Conservation (phyloP, 495 filamentous ascomycete species). For the Xylaria flabelliformis region DNA sequence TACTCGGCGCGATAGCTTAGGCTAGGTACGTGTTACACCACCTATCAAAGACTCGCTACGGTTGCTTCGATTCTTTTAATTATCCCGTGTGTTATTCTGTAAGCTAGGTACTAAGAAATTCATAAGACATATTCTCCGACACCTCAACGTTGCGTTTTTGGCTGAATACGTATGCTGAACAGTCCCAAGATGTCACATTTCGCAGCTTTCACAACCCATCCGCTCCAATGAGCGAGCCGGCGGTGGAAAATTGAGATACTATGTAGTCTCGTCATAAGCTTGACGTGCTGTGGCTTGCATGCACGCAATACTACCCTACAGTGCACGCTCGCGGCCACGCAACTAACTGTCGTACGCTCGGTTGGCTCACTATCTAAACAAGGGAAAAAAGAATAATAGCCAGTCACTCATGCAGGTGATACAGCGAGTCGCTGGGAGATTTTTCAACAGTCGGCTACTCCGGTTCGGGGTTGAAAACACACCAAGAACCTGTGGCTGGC, state of each 20-base stretch:
- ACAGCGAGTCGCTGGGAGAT: not conserved
- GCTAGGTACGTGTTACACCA: slow-evolving; percentile 4
- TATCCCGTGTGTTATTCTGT: not conserved
- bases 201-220: not conserved
- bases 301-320: slow-evolving; percentile 2
- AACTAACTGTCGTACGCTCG: not conserved
- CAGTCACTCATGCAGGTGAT: slow-evolving; percentile 13
- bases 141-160: not conserved
- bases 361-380: slow-evolving; percentile 10
- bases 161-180: slow-evolving; percentile 14
- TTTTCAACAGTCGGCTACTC: not conserved
- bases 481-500: not conserved
- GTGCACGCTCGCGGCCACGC: not conserved
- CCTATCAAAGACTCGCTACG: not conserved
- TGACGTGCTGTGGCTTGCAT: slow-evolving; percentile 8
- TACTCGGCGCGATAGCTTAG: not conserved
- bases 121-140: not conserved
- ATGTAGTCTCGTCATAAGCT: slow-evolving; percentile 3
- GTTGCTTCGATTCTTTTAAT: not conserved
- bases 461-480: not conserved
- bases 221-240: slow-evolving; percentile 16
- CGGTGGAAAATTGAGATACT: slow-evolving; percentile 1
- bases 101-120: not conserved
- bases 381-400: not conserved
- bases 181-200: not conserved